Percentiles rank a stretch among this genome's conserved stretches.
Evolutionary conservation across 176 grass and related monocot species (phyloP).

Genomic region (Hordeum vulgare): DNA sequence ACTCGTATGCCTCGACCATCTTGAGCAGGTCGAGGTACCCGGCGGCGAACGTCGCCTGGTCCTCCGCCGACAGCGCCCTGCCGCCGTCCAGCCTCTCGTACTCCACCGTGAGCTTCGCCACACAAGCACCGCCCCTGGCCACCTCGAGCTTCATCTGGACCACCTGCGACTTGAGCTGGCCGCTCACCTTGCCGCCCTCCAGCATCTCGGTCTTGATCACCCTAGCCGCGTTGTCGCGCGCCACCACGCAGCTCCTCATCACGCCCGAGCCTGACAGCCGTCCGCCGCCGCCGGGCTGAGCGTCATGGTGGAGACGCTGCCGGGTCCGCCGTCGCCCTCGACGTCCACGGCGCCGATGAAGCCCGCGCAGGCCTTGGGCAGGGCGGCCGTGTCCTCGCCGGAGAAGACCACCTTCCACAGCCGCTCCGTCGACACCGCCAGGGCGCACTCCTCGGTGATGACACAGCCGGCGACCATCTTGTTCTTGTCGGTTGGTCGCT

Average conservation of each 20-base stretch:
- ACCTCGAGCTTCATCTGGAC: slow-evolving; percentile 12
- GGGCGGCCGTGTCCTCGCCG: not conserved
- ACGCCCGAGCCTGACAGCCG: not conserved
- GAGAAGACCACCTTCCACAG: slow-evolving; percentile 20
- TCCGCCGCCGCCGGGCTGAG: not conserved
- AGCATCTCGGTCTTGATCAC: not conserved
- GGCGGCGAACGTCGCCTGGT: not conserved
- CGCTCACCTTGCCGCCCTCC: not conserved
- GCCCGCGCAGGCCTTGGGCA: slow-evolving; percentile 12
- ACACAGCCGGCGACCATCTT: slow-evolving; percentile 12
- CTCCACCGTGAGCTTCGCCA: slow-evolving; percentile 20
- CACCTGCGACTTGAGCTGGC: slow-evolving; percentile 13
- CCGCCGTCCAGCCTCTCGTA: slow-evolving; percentile 25
- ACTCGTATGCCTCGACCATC: slow-evolving; percentile 33
- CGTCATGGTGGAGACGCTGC: slow-evolving; percentile 15
- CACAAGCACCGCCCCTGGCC: not conserved
- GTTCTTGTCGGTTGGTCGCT: no score
- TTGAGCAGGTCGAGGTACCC: not conserved
- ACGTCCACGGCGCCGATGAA: slow-evolving; percentile 3
- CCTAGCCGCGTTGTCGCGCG: not conserved
- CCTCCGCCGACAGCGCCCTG: not conserved
- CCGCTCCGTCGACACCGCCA: slow-evolving; percentile 17
- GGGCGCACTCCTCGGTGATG: not conserved
- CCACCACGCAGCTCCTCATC: not conserved
- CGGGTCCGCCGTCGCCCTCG: slow-evolving; percentile 22